phyloP scores from a whole-genome alignment of 75 land plant species.

The Gnetum montanum region DNA sequence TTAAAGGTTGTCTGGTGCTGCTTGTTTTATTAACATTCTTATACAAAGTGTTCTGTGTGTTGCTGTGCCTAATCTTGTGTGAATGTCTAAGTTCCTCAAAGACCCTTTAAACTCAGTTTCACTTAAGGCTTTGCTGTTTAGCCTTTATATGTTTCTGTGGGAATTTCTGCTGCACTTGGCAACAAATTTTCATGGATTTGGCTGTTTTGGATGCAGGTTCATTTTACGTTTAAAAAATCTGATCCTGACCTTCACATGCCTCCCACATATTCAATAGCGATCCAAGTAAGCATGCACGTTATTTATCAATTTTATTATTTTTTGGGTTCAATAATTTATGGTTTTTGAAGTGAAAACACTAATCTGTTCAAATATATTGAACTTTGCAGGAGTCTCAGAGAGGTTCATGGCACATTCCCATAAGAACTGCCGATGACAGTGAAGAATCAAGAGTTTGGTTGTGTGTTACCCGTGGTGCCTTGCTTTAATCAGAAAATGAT shows the following conservation, averaged over 20 bases:
- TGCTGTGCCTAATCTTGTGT: no score
- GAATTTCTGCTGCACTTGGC: no score
- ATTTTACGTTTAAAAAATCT: slow-evolving; percentile 15
- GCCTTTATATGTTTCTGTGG: no score
- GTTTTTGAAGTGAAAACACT: not conserved
- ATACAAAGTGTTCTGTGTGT: no score
- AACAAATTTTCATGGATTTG: slow-evolving; percentile 1
- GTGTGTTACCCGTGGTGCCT: slow-evolving; percentile 36
- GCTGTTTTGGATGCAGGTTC: slow-evolving; percentile 24
- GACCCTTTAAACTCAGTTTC: no score
- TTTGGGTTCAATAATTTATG: no score
- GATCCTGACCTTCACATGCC: slow-evolving; percentile 36
- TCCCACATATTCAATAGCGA: slow-evolving; percentile 30
- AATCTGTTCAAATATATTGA: not conserved
- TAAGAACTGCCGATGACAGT: slow-evolving; percentile 22
- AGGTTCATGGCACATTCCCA: slow-evolving; percentile 58
- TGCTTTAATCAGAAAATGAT: no score
- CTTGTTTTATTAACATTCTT: no score
- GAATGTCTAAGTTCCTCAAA: no score
- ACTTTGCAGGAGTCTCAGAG: slow-evolving; percentile 39
- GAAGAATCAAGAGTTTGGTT: slow-evolving; percentile 29
- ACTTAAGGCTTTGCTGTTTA: no score
- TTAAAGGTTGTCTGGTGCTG: no score
- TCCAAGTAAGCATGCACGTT: slow-evolving; percentile 25
- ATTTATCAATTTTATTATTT: no score